phyloP scores from a whole-genome alignment of 805 yeast genomes.

The Ogataea paradorogensis region DNA sequence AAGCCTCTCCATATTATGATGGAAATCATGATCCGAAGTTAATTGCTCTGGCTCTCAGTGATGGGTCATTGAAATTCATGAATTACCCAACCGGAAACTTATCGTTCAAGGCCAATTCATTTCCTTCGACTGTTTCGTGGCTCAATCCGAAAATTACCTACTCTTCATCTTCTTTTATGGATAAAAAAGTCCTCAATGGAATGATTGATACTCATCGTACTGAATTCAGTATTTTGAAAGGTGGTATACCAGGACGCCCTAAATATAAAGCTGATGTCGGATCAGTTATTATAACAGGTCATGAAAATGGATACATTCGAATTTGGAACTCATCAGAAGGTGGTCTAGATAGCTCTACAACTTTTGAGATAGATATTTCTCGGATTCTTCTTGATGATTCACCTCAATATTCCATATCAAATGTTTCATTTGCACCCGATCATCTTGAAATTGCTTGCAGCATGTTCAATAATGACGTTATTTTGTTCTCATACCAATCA shows the following conservation, averaged over 20 bases:
- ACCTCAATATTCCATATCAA: conserved; percentile 44
- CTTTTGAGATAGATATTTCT: conserved; percentile 57
- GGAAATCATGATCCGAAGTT: conserved; percentile 78
- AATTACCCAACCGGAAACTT: conserved; percentile 54
- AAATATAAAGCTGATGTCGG: conserved; percentile 49
- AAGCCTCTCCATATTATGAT: conserved; percentile 68
- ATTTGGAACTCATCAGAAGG: conserved; percentile 81
- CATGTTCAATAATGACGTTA: conserved; percentile 66
- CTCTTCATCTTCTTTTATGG: conserved; percentile 46
- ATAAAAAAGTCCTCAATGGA: conserved; percentile 29
- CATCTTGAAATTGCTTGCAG: conserved; percentile 75
- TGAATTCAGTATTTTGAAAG: conserved; percentile 58
- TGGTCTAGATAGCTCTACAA: conserved; percentile 58
- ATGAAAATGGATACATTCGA: conserved; percentile 78
- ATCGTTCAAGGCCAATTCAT: conserved; percentile 51
- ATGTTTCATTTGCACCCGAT: conserved; percentile 73
- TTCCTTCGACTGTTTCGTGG: conserved; percentile 82
- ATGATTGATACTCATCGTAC: conserved; percentile 47
- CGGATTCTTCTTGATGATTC: conserved; percentile 43
- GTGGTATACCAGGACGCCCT: conserved; percentile 70
- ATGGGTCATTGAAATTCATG: conserved; percentile 64
- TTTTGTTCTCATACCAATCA: conserved; percentile 66
- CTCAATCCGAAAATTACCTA: conserved; percentile 67
- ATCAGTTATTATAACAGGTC: conserved; percentile 76
- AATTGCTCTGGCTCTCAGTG: conserved; percentile 54